These are phyloP conservation scores for Syzygium jambos DNA, from an alignment of 345 rosid species.

Conservation along the genomic window DNA sequence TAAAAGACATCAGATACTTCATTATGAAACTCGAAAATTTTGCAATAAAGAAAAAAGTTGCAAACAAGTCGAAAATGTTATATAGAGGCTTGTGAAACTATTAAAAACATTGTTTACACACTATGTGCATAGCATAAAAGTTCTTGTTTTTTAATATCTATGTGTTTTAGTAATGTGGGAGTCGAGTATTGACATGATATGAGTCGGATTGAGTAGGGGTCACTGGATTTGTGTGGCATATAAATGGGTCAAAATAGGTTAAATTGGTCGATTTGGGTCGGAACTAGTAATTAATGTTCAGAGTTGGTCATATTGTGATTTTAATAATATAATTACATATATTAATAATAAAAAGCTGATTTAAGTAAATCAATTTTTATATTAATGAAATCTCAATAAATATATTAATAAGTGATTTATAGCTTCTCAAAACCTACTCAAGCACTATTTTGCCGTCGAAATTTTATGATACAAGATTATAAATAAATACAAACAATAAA, in stretches of 20 bases:
- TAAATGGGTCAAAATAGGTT: background rate
- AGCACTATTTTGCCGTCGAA: background rate
- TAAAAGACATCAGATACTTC: too few relatives aligned
- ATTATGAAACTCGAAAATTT: too few relatives aligned
- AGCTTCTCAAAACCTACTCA: background rate
- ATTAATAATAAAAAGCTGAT: background rate
- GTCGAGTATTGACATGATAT: background rate
- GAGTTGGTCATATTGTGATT: background rate
- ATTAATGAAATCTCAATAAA: background rate
- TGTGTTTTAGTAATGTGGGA: background rate
- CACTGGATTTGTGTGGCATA: background rate
- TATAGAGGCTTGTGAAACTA: too few relatives aligned
- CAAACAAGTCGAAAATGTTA: too few relatives aligned
- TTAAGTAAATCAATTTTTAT: background rate
- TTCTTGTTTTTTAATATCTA: background rate
- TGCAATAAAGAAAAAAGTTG: too few relatives aligned
- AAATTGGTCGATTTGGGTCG: accelerated
- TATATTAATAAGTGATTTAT: background rate
- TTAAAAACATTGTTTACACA: background rate
- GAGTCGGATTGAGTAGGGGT: accelerated
- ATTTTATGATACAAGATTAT: background rate
- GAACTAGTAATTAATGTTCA: background rate
- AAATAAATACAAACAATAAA: background rate
- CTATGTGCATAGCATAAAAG: background rate
- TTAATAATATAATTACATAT: background rate